Evolutionary conservation across 441 rosid genomes (phyloP), one percentile per base, ranked within the genome.

Genomic region (Aleurites moluccanus): DNA sequence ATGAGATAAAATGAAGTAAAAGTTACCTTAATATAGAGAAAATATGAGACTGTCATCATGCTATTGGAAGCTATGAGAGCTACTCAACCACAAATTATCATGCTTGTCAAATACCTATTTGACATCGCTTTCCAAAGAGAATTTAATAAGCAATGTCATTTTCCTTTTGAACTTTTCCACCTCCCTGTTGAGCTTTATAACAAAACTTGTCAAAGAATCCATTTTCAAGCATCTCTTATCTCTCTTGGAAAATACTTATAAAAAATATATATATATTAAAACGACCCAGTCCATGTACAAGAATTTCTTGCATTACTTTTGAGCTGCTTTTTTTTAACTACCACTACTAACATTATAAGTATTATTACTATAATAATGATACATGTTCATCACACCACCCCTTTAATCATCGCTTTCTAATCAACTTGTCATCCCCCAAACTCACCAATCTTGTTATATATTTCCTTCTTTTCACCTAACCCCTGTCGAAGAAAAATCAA

Each of bases 321-420:
- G 40, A 38, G 3, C 47, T 63, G 44, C 67, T 57, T 20, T 63
- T 63, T 63, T 35, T 18, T 35, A 63, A 35, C 27, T 18, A 63
- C 47, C 67, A 33, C 18, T 25, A 20, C 15, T 63, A 8, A 16
- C 56, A 14, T 16, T n/a, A 35, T 20, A 2, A 63, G 67, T 27
- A 16, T n/a, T 38, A 40, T 14, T 27, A 30, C n/a, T 10, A 18
- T 28, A 15, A 14, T 28, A 15, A 60, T 60, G 18, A 28, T 27
- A 80, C 79, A 76, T 76, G 68, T 47, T 40, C 73, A 28, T 50
- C 78, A 49, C 16, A n/a, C 21, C 18, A 4, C 14, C 10, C n/a
- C 68, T 56, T 73, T 78, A 74, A 81, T 85, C 78, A 81, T 71
- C 66, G 77, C 74, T 33, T 64, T 21, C 33, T 72, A 75, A 80